phyloP scores from a whole-genome alignment of 2,329 filamentous ascomycete species.

The Tricladium varicosporioides region DNA sequence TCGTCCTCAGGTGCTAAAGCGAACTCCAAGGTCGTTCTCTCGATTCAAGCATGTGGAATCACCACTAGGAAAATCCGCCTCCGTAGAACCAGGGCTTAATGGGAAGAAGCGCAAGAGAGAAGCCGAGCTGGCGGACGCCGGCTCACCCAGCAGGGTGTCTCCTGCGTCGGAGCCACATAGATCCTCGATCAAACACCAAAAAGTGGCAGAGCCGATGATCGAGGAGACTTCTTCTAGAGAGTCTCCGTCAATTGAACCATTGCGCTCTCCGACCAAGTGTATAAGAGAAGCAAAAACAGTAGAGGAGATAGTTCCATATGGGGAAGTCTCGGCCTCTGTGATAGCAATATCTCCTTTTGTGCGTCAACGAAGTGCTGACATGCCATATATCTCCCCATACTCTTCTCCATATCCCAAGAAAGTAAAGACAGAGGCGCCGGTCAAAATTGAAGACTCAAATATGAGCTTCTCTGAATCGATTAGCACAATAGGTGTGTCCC shows the following conservation, averaged over 20 bases:
- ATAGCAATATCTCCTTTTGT: too few species aligned
- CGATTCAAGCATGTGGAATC: constrained; percentile 26
- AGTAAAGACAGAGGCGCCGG: constrained; percentile 1
- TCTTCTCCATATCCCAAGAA: constrained; percentile 10
- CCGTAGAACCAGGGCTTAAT: constrained; percentile 16
- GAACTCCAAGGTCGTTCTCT: constrained; percentile 26
- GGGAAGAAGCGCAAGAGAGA: constrained; percentile 27
- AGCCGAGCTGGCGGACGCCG: not conserved
- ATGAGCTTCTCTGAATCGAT: constrained; percentile 12
- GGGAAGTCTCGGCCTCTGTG: too few species aligned
- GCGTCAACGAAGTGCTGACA: too few species aligned
- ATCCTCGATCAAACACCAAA: not conserved
- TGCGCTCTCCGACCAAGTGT: not conserved
- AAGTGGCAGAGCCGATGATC: not conserved
- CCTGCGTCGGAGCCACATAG: not conserved
- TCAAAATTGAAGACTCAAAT: constrained; percentile 20
- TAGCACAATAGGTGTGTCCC: constrained; percentile 7
- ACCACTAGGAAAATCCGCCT: constrained; percentile 21
- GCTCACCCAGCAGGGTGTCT: constrained; percentile 1
- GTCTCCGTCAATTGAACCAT: constrained; percentile 6
- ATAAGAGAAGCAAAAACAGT: not conserved
- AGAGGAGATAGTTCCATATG: too few species aligned
- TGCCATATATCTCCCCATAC: not conserved
- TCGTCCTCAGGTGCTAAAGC: constrained; percentile 30
- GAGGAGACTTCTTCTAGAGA: constrained; percentile 1